A percentile compares a stretch with the other conserved stretches of the same genome.
These are phyloP conservation scores for Polygonum maritimum DNA, from an alignment of 148 eudicot species.

Conservation along the genomic window DNA sequence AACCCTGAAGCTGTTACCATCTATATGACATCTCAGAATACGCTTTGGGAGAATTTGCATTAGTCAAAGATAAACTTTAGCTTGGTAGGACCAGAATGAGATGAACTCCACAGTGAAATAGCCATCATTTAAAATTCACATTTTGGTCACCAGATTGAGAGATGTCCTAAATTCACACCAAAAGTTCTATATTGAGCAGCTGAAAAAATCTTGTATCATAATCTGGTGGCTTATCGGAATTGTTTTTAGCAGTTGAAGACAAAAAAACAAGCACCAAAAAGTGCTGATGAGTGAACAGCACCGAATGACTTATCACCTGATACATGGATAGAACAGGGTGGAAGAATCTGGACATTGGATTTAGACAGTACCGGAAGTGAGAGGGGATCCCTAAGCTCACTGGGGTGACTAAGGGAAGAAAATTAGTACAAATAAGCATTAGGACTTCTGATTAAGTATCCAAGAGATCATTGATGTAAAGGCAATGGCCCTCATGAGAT, in stretches of 20 bases:
- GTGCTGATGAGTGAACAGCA: not conserved
- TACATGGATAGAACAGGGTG: not conserved
- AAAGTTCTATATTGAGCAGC: not conserved
- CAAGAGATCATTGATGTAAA: not conserved
- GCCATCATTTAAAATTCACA: not conserved
- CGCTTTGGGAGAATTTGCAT: not conserved
- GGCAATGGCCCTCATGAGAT: not conserved
- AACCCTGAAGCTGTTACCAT: no score
- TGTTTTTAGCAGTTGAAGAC: not conserved
- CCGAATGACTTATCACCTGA: not conserved
- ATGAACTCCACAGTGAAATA: not conserved
- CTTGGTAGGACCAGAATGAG: not conserved
- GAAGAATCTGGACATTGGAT: not conserved
- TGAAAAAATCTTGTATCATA: not conserved
- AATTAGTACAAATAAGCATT: not conserved
- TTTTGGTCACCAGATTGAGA: not conserved
- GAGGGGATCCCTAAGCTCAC: not conserved
- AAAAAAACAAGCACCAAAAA: not conserved
- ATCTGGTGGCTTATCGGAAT: not conserved
- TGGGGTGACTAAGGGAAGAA: not conserved
- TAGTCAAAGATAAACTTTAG: not conserved
- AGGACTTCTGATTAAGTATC: not conserved
- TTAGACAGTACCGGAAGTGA: not conserved
- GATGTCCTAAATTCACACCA: not conserved
- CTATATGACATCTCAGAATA: not conserved